Percentiles rank a stretch among this genome's conserved stretches.
Conservation (phyloP, 2,329 filamentous ascomycete species). For the Colletotrichum eremochloae region DNA sequence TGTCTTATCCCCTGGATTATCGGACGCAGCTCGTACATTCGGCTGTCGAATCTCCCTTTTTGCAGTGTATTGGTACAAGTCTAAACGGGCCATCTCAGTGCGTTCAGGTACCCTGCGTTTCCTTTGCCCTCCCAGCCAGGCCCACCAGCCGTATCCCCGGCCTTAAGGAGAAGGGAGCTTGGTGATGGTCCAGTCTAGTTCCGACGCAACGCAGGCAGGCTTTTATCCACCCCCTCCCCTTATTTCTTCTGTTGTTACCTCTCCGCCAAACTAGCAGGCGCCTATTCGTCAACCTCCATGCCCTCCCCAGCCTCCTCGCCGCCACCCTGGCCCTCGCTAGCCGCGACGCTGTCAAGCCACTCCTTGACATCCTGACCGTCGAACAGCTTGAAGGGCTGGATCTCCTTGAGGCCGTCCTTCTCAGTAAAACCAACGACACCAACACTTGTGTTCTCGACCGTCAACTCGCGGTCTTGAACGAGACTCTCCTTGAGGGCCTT, state of each 20-base stretch:
- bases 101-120: constrained; percentile 27
- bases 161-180: neutral
- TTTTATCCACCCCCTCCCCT: constrained; percentile 9
- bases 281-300: constrained; percentile 52
- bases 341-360: constrained; percentile 80
- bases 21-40: constrained; percentile 33
- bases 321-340: constrained; percentile 64
- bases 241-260: neutral
- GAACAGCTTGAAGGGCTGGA: constrained; percentile 88
- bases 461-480: constrained; percentile 97
- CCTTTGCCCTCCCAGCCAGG: constrained; percentile 7
- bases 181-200: constrained; percentile 6
- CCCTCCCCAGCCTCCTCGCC: constrained; percentile 55
- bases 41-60: constrained; percentile 35
- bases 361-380: constrained; percentile 89
- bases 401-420: constrained; percentile 64
- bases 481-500: constrained; percentile 94
- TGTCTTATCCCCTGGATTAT: constrained; percentile 23
- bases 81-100: constrained; percentile 34
- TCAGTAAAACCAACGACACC: constrained; percentile 79
- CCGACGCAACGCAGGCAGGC: constrained; percentile 23
- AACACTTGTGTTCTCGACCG: constrained; percentile 95
- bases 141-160: constrained; percentile 3
- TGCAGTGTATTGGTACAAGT: constrained; percentile 40
- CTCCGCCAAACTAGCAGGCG: neutral